Base-by-base conservation (phyloP, 2,329 filamentous ascomycete species). In the Chrysoporthe cubensis region DNA sequence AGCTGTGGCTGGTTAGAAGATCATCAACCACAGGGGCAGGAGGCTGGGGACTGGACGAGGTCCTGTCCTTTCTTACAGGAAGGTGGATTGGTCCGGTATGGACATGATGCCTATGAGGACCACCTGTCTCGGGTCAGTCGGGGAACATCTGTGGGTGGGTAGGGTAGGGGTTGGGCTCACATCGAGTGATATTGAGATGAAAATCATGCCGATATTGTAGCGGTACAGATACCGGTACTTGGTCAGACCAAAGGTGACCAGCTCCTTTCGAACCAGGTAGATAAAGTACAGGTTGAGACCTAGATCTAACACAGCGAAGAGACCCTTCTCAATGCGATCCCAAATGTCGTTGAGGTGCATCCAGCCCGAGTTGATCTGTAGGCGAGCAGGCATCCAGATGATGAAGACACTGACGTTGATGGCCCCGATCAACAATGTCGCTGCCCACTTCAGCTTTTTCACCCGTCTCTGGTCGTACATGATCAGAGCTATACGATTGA, bases 301-400 rank as follows among this genome's bases (percentile, higher is more conserved):
- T 3, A 76, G 76, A 66, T 85, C 83, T 14, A 84, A 76, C 37
- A 81, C 44, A 0, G 83, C 73, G 66, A 83, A 83, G 8, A 85
- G 74, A 18, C 76, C 76, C 71, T 85, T 85, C 62, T 84, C 82
- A 50, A 78, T 74, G 9, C 83, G 81, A 68, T 85, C 84, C 84
- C 83, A 86, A 57, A 83, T 73, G 0, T 78, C 71, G 72, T 85
- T 85, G 72, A 83, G 73, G 4, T 72, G 61, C 54, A 83, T 76
- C 50, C 76, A 84, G 11, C 66, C 74, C 3, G 76, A 42, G 46
- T 73, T 79, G 59, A 81, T 74, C 64, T 81, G 77, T n/a, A 83
- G 76, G 8, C 81, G 79, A 1, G 82, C 79, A 0, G 84, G 84
- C 40, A 85, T 80, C 84, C 84, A 85, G 59, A 85, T 82, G 67